Conservation (phyloP, 2,329 filamentous ascomycete species). For the Paramyrothecium roridum region DNA sequence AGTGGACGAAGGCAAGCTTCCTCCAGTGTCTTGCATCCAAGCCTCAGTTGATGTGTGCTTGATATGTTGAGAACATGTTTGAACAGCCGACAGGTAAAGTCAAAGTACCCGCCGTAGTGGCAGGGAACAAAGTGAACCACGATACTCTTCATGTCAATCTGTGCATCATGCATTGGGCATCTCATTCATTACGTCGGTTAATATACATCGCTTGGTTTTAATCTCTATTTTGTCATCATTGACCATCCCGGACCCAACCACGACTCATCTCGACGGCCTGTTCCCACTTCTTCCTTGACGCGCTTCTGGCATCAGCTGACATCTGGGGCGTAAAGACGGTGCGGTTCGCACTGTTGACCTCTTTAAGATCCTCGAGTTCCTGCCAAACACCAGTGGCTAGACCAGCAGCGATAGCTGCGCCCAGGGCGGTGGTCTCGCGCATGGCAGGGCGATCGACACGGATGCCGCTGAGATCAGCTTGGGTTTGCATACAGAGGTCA, state of each 20-base stretch:
- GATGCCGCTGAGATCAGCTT: constrained; percentile 81
- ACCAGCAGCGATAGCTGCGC: constrained; percentile 86
- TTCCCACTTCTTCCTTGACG: constrained; percentile 51
- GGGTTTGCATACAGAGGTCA: constrained; percentile 86
- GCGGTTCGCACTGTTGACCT: constrained; percentile 68
- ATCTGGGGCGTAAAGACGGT: constrained; percentile 69
- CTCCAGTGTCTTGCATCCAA: too few relatives aligned
- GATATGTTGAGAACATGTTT: too few relatives aligned
- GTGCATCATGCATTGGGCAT: background rate
- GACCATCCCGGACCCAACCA: constrained; percentile 43
- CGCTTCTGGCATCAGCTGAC: constrained; percentile 32
- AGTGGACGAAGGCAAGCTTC: too few relatives aligned
- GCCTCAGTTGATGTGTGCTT: too few relatives aligned
- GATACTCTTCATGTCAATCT: background rate
- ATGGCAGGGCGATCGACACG: constrained; percentile 81
- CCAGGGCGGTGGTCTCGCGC: constrained; percentile 86
- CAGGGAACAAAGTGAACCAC: too few relatives aligned
- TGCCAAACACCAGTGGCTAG: constrained; percentile 79
- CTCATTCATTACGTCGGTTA: background rate
- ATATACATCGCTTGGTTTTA: background rate
- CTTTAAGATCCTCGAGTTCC: constrained; percentile 67
- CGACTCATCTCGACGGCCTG: constrained; percentile 58
- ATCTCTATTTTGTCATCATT: background rate
- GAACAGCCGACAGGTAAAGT: too few relatives aligned
- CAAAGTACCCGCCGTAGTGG: too few relatives aligned